Conservation (phyloP, 805 yeast genomes). For the Kodamaea nitidulidarum region DNA sequence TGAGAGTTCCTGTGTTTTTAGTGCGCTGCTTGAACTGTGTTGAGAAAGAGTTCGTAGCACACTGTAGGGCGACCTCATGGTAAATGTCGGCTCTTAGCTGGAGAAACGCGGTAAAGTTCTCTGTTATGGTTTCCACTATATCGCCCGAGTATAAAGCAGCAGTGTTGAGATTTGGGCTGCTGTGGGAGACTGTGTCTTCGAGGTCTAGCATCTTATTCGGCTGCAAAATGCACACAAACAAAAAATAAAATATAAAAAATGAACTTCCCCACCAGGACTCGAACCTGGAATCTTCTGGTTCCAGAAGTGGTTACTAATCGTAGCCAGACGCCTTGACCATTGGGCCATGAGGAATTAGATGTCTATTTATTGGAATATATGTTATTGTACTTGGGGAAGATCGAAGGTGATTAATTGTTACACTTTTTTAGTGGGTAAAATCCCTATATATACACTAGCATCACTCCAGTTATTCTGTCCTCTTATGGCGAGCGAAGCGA, state of each 20-base stretch:
- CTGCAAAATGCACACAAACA: neutral
- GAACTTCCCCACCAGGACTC: constrained; percentile 51
- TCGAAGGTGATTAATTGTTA: too few relatives aligned
- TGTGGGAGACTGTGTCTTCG: constrained; percentile 6
- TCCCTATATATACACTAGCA: too few relatives aligned
- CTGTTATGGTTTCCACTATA: neutral
- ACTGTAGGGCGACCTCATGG: neutral
- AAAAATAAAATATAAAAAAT: constrained; percentile 18
- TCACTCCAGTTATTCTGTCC: too few relatives aligned
- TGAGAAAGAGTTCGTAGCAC: neutral
- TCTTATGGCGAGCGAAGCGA: too few relatives aligned
- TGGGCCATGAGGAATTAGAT: constrained; percentile 77
- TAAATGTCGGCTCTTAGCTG: neutral
- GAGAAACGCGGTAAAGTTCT: neutral
- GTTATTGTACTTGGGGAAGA: too few relatives aligned
- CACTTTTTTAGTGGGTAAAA: too few relatives aligned
- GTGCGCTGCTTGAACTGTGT: constrained; percentile 11
- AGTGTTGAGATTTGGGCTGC: neutral
- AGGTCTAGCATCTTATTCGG: neutral
- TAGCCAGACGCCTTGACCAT: constrained; percentile 75
- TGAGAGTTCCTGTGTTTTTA: constrained; percentile 12
- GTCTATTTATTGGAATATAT: too few relatives aligned
- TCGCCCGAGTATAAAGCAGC: neutral
- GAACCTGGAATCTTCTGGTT: constrained; percentile 52
- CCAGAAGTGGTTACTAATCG: constrained; percentile 49